Evolutionary conservation across 2,329 filamentous ascomycete species (phyloP), one percentile per base, ranked within the genome.

Genomic region (Penicillium polonicum): DNA sequence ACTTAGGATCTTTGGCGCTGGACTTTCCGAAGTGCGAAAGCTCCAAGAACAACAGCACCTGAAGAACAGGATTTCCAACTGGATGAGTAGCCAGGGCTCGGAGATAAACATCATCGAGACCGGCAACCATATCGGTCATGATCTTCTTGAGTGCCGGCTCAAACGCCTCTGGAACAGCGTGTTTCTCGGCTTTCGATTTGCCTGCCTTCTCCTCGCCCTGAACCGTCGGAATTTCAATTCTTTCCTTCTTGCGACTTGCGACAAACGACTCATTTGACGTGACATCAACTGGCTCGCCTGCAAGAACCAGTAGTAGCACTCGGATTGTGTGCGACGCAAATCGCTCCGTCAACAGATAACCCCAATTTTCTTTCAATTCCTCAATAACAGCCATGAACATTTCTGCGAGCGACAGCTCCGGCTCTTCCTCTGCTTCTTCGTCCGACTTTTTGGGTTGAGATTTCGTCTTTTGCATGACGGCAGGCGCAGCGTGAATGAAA

Each of bases 251-350:
- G 75, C 91, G 92, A 80, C 93, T 96, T 72, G 93, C 90, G 46
- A 97, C 77, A n/a, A 96, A 78, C 1, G 87, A 87, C 72, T 87
- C 88, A 25, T 83, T 86, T 0, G 87, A 83, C 0, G 83, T 77
- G 57, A 88, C 85, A 57, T 91, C 86, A 5, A 97, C 78, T 0
- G 92, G 88, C 59, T 90, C 84, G 7, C 94, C 94, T 0, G 93
- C 90, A 5, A 99, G 80, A 1, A 97, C 87, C 4, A 97, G 80
- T 1, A 99, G 80, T 9, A 99, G 82, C 0, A 96, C 90, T 48
- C 94, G 86, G 43, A 99, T 81, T 0, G 91, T 89, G 71, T 99
- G 94, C 0, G 94, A 97, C 5, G 92, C 94, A 70, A 96, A 97
- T 48, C 81, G 78, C 72, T 97, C 91, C 1, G 91, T 96, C 69